Percentiles rank a stretch among this genome's conserved stretches.
These are phyloP conservation scores for Trichoderma cornu-damae DNA, from an alignment of 2,329 filamentous ascomycete genomes.

Conservation along the genomic window DNA sequence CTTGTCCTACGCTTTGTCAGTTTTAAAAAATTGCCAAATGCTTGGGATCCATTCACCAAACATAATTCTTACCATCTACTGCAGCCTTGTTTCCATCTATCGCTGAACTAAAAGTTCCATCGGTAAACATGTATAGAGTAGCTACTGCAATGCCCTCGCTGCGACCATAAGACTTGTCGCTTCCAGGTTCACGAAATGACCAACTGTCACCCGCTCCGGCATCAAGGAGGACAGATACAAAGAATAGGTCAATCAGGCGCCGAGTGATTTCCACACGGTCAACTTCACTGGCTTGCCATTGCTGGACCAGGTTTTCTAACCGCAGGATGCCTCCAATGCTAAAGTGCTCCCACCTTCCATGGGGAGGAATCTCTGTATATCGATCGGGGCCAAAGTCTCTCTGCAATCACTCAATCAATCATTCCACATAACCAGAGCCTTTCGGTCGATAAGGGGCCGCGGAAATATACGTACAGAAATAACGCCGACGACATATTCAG, in stretches of 20 bases:
- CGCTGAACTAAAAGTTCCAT: constrained; percentile 35
- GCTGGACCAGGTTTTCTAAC: constrained; percentile 39
- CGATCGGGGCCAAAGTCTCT: constrained; percentile 47
- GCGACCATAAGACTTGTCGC: constrained; percentile 33
- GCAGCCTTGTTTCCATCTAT: constrained; percentile 18
- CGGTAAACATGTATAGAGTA: constrained; percentile 45
- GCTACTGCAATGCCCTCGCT: constrained; percentile 51
- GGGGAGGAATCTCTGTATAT: constrained; percentile 46
- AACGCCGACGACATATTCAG: constrained; percentile 39
- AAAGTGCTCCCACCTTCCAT: constrained; percentile 60
- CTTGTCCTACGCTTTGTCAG: constrained; percentile 22
- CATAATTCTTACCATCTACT: constrained; percentile 34
- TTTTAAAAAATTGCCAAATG: no score
- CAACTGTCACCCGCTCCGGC: constrained; percentile 49
- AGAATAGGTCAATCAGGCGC: constrained; percentile 55
- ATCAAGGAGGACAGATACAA: constrained; percentile 55
- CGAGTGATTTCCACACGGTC: constrained; percentile 46
- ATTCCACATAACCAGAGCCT: not conserved
- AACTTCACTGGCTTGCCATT: constrained; percentile 40
- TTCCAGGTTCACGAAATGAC: constrained; percentile 40
- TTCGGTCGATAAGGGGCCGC: not conserved
- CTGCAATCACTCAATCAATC: constrained; percentile 27
- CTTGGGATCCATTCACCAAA: accelerated
- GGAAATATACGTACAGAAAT: constrained; percentile 35
- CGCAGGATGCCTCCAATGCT: constrained; percentile 51